These are phyloP conservation scores for Elsinoe fawcettii DNA, from an alignment of 2,329 filamentous ascomycete species.

Conservation along the genomic window DNA sequence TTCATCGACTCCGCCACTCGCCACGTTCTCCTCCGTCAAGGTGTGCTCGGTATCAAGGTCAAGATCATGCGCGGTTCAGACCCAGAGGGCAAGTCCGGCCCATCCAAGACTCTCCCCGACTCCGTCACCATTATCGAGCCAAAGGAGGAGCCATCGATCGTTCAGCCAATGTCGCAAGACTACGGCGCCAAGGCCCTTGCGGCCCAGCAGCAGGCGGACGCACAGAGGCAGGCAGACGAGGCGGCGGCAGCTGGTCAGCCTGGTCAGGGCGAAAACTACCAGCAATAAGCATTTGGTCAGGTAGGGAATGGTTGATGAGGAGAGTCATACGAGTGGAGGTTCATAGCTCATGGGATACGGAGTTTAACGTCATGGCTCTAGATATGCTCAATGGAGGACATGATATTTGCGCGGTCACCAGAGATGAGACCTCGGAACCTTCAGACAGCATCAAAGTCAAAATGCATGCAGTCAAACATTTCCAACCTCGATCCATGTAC, in stretches of 20 bases:
- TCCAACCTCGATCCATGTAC: neutral
- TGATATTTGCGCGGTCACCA: neutral
- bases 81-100: constrained; percentile 97
- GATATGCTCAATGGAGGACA: constrained; percentile 9
- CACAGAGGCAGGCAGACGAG: constrained; percentile 53
- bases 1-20: constrained; percentile 98
- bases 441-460: neutral
- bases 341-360: constrained; percentile 14
- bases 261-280: constrained; percentile 36
- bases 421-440: neutral
- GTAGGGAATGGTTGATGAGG: neutral
- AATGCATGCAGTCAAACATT: constrained; percentile 7
- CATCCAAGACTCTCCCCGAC: constrained; percentile 94
- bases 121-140: constrained; percentile 99
- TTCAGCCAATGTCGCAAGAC: constrained; percentile 95
- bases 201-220: constrained; percentile 58
- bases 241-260: constrained; percentile 38
- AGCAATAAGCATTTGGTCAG: constrained; percentile 18
- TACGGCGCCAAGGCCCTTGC: constrained; percentile 87
- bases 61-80: constrained; percentile 99
- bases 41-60: constrained; percentile 99
- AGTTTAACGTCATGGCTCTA: constrained; percentile 17
- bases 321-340: neutral
- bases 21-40: constrained; percentile 99
- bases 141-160: constrained; percentile 95